Evolutionary conservation across 805 yeast genomes (phyloP), one percentile per base, ranked within the genome.

Genomic region (Starmerella riodocensis): DNA sequence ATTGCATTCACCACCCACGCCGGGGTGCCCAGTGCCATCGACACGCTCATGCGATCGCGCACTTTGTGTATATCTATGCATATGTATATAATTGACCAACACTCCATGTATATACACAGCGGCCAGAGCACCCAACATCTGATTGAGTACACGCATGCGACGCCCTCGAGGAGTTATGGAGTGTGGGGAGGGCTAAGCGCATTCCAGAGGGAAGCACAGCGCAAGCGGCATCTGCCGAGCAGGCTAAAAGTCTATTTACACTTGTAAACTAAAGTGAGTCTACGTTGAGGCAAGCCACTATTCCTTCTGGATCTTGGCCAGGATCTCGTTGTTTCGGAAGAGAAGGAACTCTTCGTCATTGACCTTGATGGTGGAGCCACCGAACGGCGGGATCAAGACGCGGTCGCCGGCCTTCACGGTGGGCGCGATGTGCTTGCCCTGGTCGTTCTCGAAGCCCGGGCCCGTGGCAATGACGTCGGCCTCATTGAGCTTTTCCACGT

Each of bases 381-480:
- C 98, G 53, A 80, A 88, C 43, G 79, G 74, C 49, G 97, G 97
- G 58, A 91, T 83, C 68, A 91, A 69, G 34, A 91, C 97, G 55
- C 78, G 76, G 67, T 91, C 98, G 54, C 98, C 98, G 34, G 81
- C 75, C 58, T 74, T 67, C 43, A 91, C 94, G 51, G 77, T 69
- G 45, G 86, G 76, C 39, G 75, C 69, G 41, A 83, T 69, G 49
- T 75, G 61, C 56, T 76, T 68, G 49, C 97, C 97, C 42, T 76
- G 72, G 43, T 71, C 65, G 65, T 80, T 79, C 43, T 77, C 65
- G 58, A 73, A 70, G 52, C 98, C 98, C 40, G 97, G 97, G 46
- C 98, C 98, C 49, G 86, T 84, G 43, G 97, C 88, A 49, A 88
- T 64, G 37, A 88, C 97, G 40, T 77, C 76, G 46, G 86, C 98